These are phyloP conservation scores for Fomes fomentarius DNA, from an alignment of 1,284 basidiomycete species.

Conservation along the genomic window DNA sequence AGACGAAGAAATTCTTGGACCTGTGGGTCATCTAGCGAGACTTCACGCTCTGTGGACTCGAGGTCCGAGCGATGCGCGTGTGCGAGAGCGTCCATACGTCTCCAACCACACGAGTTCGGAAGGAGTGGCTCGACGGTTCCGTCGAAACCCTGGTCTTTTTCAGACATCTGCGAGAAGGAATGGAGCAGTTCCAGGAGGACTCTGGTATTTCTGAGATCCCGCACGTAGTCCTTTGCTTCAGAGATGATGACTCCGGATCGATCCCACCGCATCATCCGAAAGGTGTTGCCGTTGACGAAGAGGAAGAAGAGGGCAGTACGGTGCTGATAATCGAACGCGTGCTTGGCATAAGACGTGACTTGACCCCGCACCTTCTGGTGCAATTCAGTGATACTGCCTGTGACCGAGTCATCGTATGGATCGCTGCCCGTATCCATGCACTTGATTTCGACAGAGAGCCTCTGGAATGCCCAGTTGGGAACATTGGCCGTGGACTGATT, in stretches of 20 bases:
- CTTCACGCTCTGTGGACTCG: neutral
- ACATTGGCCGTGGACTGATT: neutral
- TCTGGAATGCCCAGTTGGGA: neutral
- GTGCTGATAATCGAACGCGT: slow-evolving; percentile 1
- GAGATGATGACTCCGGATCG: neutral
- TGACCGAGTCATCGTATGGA: neutral
- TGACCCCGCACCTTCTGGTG: neutral
- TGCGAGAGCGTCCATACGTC: neutral
- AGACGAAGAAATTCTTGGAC: neutral
- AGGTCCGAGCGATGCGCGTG: neutral
- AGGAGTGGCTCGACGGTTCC: neutral
- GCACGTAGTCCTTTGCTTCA: neutral
- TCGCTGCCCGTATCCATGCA: neutral
- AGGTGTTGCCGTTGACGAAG: neutral
- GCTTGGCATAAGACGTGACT: neutral
- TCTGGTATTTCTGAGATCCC: neutral
- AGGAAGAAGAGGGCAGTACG: neutral
- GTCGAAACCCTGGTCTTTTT: slow-evolving; percentile 14
- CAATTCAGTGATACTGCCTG: neutral
- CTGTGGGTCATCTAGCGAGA: neutral
- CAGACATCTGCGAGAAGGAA: slow-evolving; percentile 5
- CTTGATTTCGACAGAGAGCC: neutral
- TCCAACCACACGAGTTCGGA: neutral
- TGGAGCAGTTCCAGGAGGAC: slow-evolving; percentile 18
- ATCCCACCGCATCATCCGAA: slow-evolving; percentile 7